These are phyloP conservation scores for Barnettozyma pratensis DNA, from an alignment of 805 yeast genomes.

Conservation along the genomic window DNA sequence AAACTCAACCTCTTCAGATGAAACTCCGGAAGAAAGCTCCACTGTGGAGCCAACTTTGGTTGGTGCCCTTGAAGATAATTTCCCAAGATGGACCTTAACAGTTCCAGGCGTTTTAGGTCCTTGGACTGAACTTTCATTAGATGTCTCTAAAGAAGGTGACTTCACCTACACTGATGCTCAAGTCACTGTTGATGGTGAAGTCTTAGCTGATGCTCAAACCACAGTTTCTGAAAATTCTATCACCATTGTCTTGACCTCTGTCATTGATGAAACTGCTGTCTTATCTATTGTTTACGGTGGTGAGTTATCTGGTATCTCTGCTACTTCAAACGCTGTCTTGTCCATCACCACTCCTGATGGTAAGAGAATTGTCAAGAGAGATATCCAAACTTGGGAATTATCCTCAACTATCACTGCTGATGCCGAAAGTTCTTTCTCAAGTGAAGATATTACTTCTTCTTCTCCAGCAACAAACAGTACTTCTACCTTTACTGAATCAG, in stretches of 20 bases:
- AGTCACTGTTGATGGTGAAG: slow-evolving; percentile 8
- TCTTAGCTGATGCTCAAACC: not conserved
- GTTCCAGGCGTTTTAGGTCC: not conserved
- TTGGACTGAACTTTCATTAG: not conserved
- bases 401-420: not conserved
- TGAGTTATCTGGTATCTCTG: not conserved
- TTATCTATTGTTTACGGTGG: not conserved
- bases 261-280: not conserved
- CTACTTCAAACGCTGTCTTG: not conserved
- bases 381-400: not conserved
- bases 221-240: not conserved
- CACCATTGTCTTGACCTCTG: not conserved
- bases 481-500: not conserved
- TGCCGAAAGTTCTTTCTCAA: not conserved
- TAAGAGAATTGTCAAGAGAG: slow-evolving; percentile 9
- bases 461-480: not conserved
- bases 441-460: not conserved
- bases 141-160: not conserved
- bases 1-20: not conserved
- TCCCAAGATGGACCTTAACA: not conserved
- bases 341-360: slow-evolving; percentile 7
- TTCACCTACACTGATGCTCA: slow-evolving; percentile 1
- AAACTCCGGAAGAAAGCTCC: not conserved
- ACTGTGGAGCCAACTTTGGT: not conserved
- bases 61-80: not conserved